A percentile compares a stretch with the other conserved stretches of the same genome.
phyloP scores from a whole-genome alignment of 1,284 basidiomycete species.

The Fomitopsis palustris region DNA sequence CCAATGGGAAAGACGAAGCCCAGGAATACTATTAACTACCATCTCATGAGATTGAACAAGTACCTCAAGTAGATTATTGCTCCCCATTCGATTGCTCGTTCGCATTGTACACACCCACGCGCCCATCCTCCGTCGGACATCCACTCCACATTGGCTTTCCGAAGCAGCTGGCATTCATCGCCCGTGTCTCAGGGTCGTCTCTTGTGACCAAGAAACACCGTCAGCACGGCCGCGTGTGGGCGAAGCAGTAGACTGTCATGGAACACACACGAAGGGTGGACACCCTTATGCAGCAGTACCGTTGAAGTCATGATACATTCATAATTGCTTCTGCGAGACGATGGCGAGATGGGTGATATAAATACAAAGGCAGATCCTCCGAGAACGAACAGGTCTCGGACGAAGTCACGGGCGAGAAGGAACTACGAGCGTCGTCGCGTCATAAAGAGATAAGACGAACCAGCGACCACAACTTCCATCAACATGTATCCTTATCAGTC shows the following conservation, averaged over 20 bases:
- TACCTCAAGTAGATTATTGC: conserved; percentile 49
- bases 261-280: neutral
- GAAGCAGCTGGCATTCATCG: too few relatives aligned
- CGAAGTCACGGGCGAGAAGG: neutral
- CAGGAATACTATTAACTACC: conserved; percentile 80
- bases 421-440: neutral
- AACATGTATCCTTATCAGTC: neutral
- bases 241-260: neutral
- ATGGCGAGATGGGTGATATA: conserved; percentile 1
- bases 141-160: too few relatives aligned
- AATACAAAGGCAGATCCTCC: neutral
- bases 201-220: too few relatives aligned
- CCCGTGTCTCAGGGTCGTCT: too few relatives aligned
- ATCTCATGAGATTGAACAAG: conserved; percentile 75
- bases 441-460: neutral
- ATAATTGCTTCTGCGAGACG: conserved; percentile 3
- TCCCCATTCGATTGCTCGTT: neutral
- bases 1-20: conserved; percentile 61
- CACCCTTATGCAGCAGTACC: neutral
- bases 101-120: neutral
- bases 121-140: neutral
- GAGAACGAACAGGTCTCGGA: neutral
- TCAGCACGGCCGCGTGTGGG: too few relatives aligned
- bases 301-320: neutral
- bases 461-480: neutral